Conservation (phyloP, 2,329 filamentous ascomycete species). For the Cercospora canescens region DNA sequence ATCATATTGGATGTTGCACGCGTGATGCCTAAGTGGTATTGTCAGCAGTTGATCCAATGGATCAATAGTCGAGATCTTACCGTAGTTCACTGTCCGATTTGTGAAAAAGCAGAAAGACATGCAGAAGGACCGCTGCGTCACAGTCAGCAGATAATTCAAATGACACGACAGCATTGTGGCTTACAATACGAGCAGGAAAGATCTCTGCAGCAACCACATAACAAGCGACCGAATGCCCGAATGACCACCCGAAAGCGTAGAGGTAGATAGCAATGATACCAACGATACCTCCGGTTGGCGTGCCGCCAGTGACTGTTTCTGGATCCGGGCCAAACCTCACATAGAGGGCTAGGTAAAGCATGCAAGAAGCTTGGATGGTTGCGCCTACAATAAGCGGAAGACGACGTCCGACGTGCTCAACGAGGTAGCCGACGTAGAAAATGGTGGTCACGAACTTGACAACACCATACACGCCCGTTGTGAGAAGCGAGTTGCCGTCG, state of each 20-base stretch:
- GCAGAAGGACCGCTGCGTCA: slow-evolving; percentile 16
- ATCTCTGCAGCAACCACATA: slow-evolving; percentile 26
- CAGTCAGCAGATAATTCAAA: background rate
- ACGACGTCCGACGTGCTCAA: slow-evolving; percentile 22
- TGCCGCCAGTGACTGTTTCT: slow-evolving; percentile 9
- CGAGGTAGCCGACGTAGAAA: slow-evolving; percentile 22
- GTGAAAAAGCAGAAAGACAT: slow-evolving; percentile 27
- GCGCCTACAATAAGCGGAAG: slow-evolving; percentile 22
- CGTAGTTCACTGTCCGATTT: slow-evolving; percentile 27
- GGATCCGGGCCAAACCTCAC: slow-evolving; percentile 15
- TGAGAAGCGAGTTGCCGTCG: slow-evolving; percentile 16
- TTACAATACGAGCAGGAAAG: slow-evolving; percentile 20
- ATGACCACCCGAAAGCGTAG: slow-evolving; percentile 26
- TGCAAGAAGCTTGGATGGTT: slow-evolving; percentile 20
- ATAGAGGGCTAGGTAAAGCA: slow-evolving; percentile 24
- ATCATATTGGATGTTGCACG: slow-evolving; percentile 22
- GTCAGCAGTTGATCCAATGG: too few relatives aligned
- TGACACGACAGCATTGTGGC: background rate
- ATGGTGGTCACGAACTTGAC: slow-evolving; percentile 23
- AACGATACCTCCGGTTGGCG: slow-evolving; percentile 23
- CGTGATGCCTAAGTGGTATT: slow-evolving; percentile 7
- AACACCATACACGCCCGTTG: slow-evolving; percentile 21
- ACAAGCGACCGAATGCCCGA: slow-evolving; percentile 22
- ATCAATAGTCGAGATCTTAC: background rate
- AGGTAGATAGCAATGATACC: slow-evolving; percentile 23